Conservation (phyloP, 176 grass and related monocot species). For the Phoenix dactylifera region DNA sequence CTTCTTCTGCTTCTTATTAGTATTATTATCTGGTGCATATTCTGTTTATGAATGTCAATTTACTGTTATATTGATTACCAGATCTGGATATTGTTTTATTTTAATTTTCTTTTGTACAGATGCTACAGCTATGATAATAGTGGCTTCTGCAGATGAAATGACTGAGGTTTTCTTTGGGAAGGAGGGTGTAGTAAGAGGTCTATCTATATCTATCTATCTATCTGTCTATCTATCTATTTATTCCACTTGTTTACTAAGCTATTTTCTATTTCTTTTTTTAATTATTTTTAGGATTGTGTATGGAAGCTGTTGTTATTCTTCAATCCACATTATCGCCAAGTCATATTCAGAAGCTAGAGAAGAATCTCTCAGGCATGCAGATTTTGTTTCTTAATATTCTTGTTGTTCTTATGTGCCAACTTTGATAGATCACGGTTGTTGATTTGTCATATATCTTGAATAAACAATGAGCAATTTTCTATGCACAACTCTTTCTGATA, state of each 20-base stretch:
- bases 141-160: constrained; percentile 32
- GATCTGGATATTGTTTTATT: too few relatives aligned
- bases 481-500: too few relatives aligned
- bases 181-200: constrained; percentile 39
- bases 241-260: background rate
- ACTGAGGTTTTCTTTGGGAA: constrained; percentile 43
- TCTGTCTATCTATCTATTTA: constrained; percentile 16
- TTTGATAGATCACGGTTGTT: background rate
- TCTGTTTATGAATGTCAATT: too few relatives aligned
- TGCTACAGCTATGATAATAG: constrained; percentile 36
- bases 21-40: too few relatives aligned
- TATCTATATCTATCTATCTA: background rate
- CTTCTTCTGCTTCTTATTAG: too few relatives aligned
- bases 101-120: constrained; percentile 25
- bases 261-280: constrained; percentile 1
- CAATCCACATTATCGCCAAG: constrained; percentile 33
- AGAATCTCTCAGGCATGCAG: constrained; percentile 49
- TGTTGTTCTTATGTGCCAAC: background rate
- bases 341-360: constrained; percentile 49
- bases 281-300: constrained; percentile 35
- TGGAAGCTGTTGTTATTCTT: constrained; percentile 43
- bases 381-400: constrained; percentile 1
- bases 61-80: too few relatives aligned
- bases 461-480: too few relatives aligned
- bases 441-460: background rate